Evolutionary conservation across 2,329 filamentous ascomycete genomes (phyloP), one percentile per base, ranked within the genome.

Genomic region (Cyphellophora europaea): DNA sequence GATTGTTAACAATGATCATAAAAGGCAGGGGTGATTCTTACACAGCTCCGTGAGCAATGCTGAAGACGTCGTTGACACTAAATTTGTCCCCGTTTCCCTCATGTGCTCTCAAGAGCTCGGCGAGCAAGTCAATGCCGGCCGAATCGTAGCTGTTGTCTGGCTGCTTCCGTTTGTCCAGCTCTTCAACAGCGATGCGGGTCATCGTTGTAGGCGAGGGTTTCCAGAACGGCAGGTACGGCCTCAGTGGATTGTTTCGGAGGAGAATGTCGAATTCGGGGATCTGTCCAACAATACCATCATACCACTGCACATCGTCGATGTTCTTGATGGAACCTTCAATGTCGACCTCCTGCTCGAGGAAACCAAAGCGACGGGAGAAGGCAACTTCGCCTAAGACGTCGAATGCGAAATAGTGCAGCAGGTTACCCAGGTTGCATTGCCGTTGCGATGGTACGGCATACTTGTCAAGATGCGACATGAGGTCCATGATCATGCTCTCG

Each of bases 1-100:
- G 13, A 6, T 28, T 35, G 18, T 25, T 25, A 30, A 14, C 14
- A 19, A 5, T 10, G n/a, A 16, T 17, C 11, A 32, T 3, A 10
- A 6, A 3, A 18, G 19, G n/a, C 3, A 18, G 13, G 31, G 11
- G 11, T 23, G 19, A 25, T 21, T 29, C 44, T 47, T 38, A 47
- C 44, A 49, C 72, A 1, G 71, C 70, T 3, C 70, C 70, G 39
- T 74, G 70, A 5, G 70, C 66, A 3, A 74, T 66, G 8, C 69
- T 67, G 54, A 74, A 74, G 2, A 74, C 68, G 42, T 74, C 69
- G 1, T 66, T 67, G 44, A 70, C 64, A 6, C 54, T 47, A 42
- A 74, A 73, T 35, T 52, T 58, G 13, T 61, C 53, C 2, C 64
- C 61, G 13, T 67, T 63, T 48, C 69, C 69, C 14, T 71, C 49